Evolutionary conservation across 306 rosid species (phyloP).

Genomic region (Albizia julibrissin): DNA sequence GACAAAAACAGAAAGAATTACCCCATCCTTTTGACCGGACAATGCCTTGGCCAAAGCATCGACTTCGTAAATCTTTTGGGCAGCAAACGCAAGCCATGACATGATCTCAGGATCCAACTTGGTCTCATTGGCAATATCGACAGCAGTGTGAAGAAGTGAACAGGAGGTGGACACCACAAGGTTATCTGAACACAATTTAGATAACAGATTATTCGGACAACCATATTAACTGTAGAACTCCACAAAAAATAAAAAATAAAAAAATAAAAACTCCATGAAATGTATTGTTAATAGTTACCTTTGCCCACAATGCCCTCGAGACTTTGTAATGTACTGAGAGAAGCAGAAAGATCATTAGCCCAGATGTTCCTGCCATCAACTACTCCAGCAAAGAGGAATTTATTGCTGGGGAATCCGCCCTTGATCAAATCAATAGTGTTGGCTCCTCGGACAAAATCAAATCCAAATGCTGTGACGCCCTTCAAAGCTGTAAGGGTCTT

Average conservation of each 20-base stretch:
- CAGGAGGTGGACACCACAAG: constrained; percentile 86
- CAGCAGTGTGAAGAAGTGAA: constrained; percentile 95
- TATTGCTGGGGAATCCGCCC: constrained; percentile 71
- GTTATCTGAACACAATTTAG: constrained; percentile 48
- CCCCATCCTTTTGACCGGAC: constrained; percentile 79
- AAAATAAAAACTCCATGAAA: constrained; percentile 17
- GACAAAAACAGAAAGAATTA: constrained; percentile 26
- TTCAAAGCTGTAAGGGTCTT: constrained; percentile 73
- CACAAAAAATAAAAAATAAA: too few species aligned
- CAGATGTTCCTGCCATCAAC: constrained; percentile 98
- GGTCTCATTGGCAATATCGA: constrained; percentile 85
- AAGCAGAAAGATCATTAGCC: constrained; percentile 84
- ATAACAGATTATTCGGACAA: not conserved
- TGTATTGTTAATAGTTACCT: constrained; percentile 46
- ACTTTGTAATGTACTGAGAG: constrained; percentile 53
- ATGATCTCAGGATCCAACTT: constrained; percentile 85
- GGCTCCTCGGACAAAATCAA: constrained; percentile 86
- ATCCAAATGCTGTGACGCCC: constrained; percentile 76
- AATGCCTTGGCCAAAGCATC: constrained; percentile 87
- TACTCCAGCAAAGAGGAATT: constrained; percentile 83
- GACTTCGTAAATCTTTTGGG: constrained; percentile 86
- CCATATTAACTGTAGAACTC: not conserved
- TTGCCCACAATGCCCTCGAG: constrained; percentile 82
- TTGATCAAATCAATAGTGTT: constrained; percentile 72
- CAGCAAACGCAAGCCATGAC: constrained; percentile 95